Conservation (phyloP, 208 protist genomes). For the Leishmania tropica region DNA sequence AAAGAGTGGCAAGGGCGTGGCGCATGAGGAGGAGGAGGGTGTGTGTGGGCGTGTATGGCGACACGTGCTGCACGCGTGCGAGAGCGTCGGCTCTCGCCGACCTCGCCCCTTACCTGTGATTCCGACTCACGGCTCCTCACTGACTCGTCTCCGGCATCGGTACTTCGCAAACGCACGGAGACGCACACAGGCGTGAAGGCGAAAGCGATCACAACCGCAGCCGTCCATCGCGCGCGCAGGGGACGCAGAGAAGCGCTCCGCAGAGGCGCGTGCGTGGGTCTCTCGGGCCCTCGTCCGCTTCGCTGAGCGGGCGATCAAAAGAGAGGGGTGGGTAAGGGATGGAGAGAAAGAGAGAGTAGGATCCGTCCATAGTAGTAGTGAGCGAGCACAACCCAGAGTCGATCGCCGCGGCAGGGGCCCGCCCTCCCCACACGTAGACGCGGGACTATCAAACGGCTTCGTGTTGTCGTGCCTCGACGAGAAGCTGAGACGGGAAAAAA, state of each 20-base stretch:
- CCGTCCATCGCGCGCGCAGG: background rate
- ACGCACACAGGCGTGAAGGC: background rate
- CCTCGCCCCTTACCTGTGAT: background rate
- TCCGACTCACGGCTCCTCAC: background rate
- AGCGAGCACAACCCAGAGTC: too few relatives aligned
- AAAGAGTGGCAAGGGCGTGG: background rate
- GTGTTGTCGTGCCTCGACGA: background rate
- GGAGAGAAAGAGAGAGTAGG: too few relatives aligned
- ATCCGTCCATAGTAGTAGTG: too few relatives aligned
- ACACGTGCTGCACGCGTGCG: background rate
- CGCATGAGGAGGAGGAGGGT: background rate
- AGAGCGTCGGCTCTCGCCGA: background rate
- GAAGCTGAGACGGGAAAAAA: background rate
- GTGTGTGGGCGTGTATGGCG: background rate
- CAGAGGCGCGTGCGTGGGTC: background rate
- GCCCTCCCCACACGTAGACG: background rate
- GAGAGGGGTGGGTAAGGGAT: too few relatives aligned
- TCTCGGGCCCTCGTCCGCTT: background rate
- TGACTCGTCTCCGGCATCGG: background rate
- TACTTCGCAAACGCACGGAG: background rate
- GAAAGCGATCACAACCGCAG: background rate
- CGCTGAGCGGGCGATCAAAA: background rate
- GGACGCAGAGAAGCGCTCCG: background rate
- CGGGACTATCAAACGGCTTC: background rate
- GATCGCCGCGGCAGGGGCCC: too few relatives aligned